These are phyloP conservation scores for Saksenaea oblongispora DNA, from an alignment of 371 early-diverging fungal species.

Conservation along the genomic window DNA sequence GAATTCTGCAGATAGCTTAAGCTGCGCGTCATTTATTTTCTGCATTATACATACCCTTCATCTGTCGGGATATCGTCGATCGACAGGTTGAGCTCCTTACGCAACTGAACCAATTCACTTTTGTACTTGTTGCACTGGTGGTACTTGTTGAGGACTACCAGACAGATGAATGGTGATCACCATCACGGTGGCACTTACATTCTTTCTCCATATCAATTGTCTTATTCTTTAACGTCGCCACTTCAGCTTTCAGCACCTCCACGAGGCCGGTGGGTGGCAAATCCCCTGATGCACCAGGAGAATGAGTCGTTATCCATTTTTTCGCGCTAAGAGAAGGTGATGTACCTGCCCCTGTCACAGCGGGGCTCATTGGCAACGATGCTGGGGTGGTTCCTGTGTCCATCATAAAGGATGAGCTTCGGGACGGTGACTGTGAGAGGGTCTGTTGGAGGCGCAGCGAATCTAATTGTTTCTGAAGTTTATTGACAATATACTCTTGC, in stretches of 20 bases:
- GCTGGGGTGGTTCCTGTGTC: slow-evolving; percentile 19
- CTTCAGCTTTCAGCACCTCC: slow-evolving; percentile 72
- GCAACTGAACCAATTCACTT: slow-evolving; percentile 68
- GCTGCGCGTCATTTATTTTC: not conserved
- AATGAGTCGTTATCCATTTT: slow-evolving; percentile 56
- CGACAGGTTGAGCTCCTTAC: slow-evolving; percentile 62
- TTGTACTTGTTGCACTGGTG: slow-evolving; percentile 72
- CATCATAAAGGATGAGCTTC: slow-evolving; percentile 23
- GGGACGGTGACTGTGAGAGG: slow-evolving; percentile 35
- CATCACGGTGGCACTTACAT: slow-evolving; percentile 39
- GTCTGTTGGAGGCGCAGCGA: slow-evolving; percentile 49
- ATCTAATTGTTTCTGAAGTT: slow-evolving; percentile 64
- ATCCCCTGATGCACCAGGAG: slow-evolving; percentile 45
- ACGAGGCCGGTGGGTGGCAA: slow-evolving; percentile 51
- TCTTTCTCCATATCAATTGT: slow-evolving; percentile 75
- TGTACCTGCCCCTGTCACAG: slow-evolving; percentile 31
- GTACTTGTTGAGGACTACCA: slow-evolving; percentile 58
- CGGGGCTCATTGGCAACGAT: slow-evolving; percentile 34
- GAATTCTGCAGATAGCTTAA: slow-evolving; percentile 25
- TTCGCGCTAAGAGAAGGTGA: slow-evolving; percentile 41
- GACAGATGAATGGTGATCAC: not conserved
- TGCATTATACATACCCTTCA: slow-evolving; percentile 42
- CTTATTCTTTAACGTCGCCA: slow-evolving; percentile 59
- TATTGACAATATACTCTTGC: slow-evolving; percentile 83
- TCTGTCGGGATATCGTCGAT: slow-evolving; percentile 59